Conservation (phyloP, 2,329 filamentous ascomycete species). For the Periconia digitata region DNA sequence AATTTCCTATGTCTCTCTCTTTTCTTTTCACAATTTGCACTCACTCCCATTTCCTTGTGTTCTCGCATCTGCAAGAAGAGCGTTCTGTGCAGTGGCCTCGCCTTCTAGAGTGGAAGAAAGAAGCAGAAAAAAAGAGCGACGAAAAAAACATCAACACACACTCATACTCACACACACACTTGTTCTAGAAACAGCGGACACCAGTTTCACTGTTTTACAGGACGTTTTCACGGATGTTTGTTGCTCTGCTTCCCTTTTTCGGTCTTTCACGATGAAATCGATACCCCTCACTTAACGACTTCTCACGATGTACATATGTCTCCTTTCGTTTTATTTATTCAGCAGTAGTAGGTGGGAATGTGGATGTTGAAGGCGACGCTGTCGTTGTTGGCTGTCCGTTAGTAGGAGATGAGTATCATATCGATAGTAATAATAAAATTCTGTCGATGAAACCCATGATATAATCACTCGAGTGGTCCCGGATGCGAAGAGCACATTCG, state of each 20-base stretch:
- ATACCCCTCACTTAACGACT: neutral
- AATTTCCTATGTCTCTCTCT: neutral
- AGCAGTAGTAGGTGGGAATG: too few relatives aligned
- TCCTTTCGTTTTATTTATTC: neutral
- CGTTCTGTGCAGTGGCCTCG: neutral
- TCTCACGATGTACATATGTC: neutral
- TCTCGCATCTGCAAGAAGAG: neutral
- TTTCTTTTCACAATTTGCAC: too few relatives aligned
- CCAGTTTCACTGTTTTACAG: neutral
- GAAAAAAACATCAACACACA: neutral
- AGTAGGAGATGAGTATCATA: too few relatives aligned
- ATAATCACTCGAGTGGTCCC: too few relatives aligned
- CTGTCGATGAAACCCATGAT: too few relatives aligned
- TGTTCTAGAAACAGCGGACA: neutral
- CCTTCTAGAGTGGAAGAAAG: neutral
- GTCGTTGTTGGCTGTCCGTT: too few relatives aligned
- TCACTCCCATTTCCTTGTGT: neutral
- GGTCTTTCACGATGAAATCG: neutral
- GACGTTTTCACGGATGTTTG: neutral
- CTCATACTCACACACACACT: neutral
- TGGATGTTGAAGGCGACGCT: too few relatives aligned
- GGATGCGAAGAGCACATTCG: too few relatives aligned
- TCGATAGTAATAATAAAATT: too few relatives aligned
- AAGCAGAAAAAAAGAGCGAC: neutral
- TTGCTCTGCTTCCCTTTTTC: neutral